phyloP scores from a whole-genome alignment of 177 flowering plant species.

The Vitis hybrid region DNA sequence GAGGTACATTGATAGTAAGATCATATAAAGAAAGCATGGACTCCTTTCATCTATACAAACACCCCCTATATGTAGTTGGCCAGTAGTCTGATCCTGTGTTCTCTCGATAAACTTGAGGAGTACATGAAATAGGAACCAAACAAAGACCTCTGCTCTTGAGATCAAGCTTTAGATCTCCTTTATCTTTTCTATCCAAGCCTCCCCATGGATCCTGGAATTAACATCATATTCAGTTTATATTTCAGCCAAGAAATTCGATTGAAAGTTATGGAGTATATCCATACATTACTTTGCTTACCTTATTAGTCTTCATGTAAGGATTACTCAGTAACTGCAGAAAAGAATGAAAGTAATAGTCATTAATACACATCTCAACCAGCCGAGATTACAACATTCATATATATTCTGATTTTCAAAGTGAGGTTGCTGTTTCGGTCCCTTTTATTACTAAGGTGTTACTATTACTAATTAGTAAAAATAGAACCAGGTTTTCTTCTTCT shows the following conservation, averaged over 20 bases:
- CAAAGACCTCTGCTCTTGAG: slow-evolving; percentile 68
- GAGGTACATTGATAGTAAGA: too few species aligned
- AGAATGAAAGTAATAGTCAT: not conserved
- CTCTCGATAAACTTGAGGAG: slow-evolving; percentile 56
- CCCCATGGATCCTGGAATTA: slow-evolving; percentile 61
- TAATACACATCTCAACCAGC: too few species aligned
- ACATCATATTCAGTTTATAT: not conserved
- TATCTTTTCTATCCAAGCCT: slow-evolving; percentile 47
- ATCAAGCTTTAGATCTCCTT: slow-evolving; percentile 40
- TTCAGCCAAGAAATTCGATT: not conserved
- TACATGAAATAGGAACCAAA: slow-evolving; percentile 59
- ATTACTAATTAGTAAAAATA: not conserved
- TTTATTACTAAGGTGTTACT: not conserved
- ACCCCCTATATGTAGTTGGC: slow-evolving; percentile 67
- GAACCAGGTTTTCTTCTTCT: too few species aligned
- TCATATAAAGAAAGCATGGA: too few species aligned
- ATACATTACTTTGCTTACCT: slow-evolving; percentile 26
- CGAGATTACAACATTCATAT: too few species aligned
- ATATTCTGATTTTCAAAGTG: not conserved
- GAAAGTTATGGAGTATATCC: not conserved
- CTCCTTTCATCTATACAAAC: slow-evolving; percentile 50
- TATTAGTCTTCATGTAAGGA: slow-evolving; percentile 62
- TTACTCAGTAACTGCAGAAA: slow-evolving; percentile 56
- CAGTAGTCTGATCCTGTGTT: slow-evolving; percentile 66
- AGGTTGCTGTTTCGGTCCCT: not conserved